phyloP scores from a whole-genome alignment of 495 filamentous ascomycete genomes.

The Penicillium alfredii region DNA sequence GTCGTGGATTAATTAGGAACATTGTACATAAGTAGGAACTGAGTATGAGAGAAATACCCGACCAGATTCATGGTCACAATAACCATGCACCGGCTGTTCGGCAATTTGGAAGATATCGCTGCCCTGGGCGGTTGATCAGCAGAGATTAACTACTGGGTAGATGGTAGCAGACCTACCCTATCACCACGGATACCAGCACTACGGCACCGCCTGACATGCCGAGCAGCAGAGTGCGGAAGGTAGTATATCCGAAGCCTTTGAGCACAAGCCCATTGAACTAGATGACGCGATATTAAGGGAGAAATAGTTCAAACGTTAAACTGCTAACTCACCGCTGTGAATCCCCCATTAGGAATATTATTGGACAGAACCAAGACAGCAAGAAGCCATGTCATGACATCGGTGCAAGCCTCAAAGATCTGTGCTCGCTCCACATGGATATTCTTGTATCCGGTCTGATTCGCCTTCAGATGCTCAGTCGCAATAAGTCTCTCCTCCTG shows the following conservation, averaged over 20 bases:
- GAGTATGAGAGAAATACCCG: no score
- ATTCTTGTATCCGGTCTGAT: conserved; percentile 51
- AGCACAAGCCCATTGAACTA: conserved; percentile 34
- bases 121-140: not conserved
- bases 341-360: conserved; percentile 30
- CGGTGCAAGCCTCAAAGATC: conserved; percentile 35
- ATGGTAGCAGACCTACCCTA: conserved; percentile 7
- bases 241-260: conserved; percentile 28
- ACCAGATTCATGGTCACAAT: conserved; percentile 8
- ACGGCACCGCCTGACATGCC: conserved; percentile 22
- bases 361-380: conserved; percentile 11
- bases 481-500: conserved; percentile 41
- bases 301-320: not conserved
- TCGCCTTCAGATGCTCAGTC: conserved; percentile 44
- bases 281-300: not conserved
- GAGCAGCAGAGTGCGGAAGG: conserved; percentile 29
- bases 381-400: conserved; percentile 36
- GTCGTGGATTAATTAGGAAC: no score
- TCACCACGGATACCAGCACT: conserved; percentile 13
- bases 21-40: no score
- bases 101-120: conserved; percentile 12
- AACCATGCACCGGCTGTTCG: conserved; percentile 15
- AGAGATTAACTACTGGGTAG: not conserved
- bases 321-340: conserved; percentile 20
- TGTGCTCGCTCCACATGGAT: conserved; percentile 48